Base-by-base conservation (phyloP, 2,329 filamentous ascomycete species). In the Calonectria crousiana region DNA sequence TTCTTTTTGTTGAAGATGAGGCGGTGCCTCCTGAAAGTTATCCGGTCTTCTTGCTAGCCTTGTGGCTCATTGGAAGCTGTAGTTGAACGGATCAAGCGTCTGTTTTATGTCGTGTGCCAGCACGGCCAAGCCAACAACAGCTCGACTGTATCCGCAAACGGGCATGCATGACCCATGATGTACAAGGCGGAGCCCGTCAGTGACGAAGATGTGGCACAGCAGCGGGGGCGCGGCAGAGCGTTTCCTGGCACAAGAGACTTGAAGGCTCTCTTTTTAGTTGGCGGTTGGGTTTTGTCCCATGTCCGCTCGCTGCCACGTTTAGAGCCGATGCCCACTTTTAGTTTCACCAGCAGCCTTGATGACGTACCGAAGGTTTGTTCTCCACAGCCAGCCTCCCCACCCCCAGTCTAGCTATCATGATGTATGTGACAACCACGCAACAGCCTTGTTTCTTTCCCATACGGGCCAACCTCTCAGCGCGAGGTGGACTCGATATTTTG, bases 171-270 rank as follows among this genome's bases (percentile, higher is more conserved):
- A 32, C 52, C 52, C 52, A 56, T 56, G 52, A 56, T 56, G 28
- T 20, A 26, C 56, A 62, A 41, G 56, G 56, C 56, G 56, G 56
- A 62, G 56, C 36, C 34, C 32, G 30, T 11, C 38, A 34, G 56
- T 41, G 56, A 62, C 56, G 56, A 62, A 62, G 56, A 62, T 18
- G 56, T 41, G 56, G 56, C 56, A 62, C 56, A 62, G 56, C 56
- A 62, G 34, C 56, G 18, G 56, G 23, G 30, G 56, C 20, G 32
- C 8, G n/a, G 16, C 14, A 60, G 23, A 38, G 56, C 56, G n/a
- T 38, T 60, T 60, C 34, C 56, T 20, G 23, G 34, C 20, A 4
- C 23, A 26, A 16, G 18, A 38, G 32, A 34, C 18, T 34, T 41
- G 56, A 23, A n/a, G 11, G 14, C 23, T 34, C 14, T 16, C 16